A percentile compares a stretch with the other conserved stretches of the same genome.
Evolutionary conservation across 352 stramenopile genomes (phyloP).

Genomic region (Chrysophaeum taylorii): DNA sequence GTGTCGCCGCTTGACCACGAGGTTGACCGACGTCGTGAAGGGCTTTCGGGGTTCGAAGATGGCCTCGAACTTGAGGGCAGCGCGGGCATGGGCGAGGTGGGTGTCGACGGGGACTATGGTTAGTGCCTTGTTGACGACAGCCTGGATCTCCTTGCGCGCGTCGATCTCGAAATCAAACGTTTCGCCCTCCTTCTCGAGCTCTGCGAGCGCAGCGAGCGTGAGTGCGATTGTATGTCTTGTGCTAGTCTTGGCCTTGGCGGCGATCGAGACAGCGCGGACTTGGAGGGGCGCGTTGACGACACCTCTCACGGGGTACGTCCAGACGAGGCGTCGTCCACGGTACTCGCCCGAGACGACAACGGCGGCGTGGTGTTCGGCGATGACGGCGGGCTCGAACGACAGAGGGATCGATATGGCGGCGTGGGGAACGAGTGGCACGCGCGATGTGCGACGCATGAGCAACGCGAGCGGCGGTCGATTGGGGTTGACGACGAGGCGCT

Average conservation of each 20-base stretch:
- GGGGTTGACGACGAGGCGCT: constrained; percentile 20
- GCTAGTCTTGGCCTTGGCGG: constrained; percentile 24
- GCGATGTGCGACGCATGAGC: constrained; percentile 51
- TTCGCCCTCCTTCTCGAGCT: constrained; percentile 20
- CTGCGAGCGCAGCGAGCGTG: constrained; percentile 20
- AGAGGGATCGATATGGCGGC: constrained; percentile 71
- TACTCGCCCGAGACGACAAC: constrained; percentile 31
- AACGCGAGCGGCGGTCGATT: constrained; percentile 17
- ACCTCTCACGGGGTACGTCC: constrained; percentile 43
- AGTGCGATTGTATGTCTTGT: constrained; percentile 20
- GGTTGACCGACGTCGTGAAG: constrained; percentile 56
- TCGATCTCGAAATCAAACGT: constrained; percentile 30
- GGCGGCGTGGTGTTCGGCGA: constrained; percentile 32
- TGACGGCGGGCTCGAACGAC: constrained; percentile 60
- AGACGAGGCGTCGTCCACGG: constrained; percentile 29
- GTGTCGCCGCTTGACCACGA: constrained; percentile 58
- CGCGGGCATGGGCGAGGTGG: not conserved
- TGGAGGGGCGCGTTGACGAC: constrained; percentile 35
- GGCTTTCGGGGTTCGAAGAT: constrained; percentile 69
- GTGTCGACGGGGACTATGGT: constrained; percentile 21
- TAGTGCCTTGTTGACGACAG: constrained; percentile 24
- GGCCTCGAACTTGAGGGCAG: constrained; percentile 44
- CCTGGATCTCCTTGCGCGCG: constrained; percentile 11
- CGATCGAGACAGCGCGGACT: not conserved
- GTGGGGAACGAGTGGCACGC: constrained; percentile 66